Base-by-base conservation (phyloP, 2,329 filamentous ascomycete species). In the Metarhizium sp. region DNA sequence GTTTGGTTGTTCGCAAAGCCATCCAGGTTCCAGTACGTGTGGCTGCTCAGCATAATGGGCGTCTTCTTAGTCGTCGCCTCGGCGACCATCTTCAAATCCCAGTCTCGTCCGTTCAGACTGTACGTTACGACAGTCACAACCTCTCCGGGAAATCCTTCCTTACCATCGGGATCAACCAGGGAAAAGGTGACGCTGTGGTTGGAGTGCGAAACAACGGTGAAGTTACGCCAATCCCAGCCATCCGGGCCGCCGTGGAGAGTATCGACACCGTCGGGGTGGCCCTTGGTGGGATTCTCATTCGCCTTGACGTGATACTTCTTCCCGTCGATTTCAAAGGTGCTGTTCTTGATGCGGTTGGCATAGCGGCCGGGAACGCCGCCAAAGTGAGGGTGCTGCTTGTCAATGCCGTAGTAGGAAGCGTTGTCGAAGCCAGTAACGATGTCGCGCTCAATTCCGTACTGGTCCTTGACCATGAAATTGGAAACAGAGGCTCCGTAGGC, bases 1-100 rank as follows among this genome's bases (percentile, higher is more conserved):
- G 86, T 88, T 66, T 87, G 78, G 56, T 86, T 82, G 72, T 91
- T 90, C 64, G 85, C 78, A 64, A 88, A 92, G 38, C 85, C 88
- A 64, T 92, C 88, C 48, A 92, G 75, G 68, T 92, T 92, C 88
- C 88, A 92, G 77, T 92, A 92, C 7, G 81, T 82, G 75, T 88
- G 77, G 61, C 75, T 79, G 66, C 80, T 88, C 56, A 92, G 77
- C 88, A 92, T 92, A 68, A 92, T 90, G 51, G 88, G 88, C 6
- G 88, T 92, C 73, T 84, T 86, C 72, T 88, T 82, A 34, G 85
- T 88, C 8, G 85, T 84, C 3, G 87, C 75, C 55, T 87, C 69
- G 45, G 87, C 88, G 14, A 84, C 73, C 77, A 92, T 90, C 70
- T 82, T 85, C 63, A 90, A 77, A 64, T 88, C 78, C 86, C 87